Conservation (phyloP, 2,329 filamentous ascomycete species). For the Didymella keratinophila region DNA sequence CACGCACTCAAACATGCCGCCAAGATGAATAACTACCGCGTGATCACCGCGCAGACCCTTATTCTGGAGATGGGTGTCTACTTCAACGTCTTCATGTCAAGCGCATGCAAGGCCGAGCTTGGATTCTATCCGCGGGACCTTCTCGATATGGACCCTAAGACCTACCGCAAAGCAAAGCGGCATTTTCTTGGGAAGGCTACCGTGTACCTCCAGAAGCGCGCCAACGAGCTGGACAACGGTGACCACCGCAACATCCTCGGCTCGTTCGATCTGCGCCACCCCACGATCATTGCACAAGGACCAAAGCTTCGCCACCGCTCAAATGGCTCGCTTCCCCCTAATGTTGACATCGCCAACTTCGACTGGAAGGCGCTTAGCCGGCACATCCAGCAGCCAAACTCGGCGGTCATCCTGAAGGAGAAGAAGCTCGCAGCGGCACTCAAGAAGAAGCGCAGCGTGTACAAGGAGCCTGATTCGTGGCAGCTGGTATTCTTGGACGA, state of each 20-base stretch:
- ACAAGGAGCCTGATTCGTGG: slow-evolving; percentile 21
- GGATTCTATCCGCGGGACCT: slow-evolving; percentile 12
- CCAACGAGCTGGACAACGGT: slow-evolving; percentile 15
- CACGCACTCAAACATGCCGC: slow-evolving; percentile 19
- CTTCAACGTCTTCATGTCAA: slow-evolving; percentile 18
- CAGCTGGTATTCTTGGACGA: slow-evolving; percentile 21
- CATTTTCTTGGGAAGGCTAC: not conserved
- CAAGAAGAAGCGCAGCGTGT: slow-evolving; percentile 16
- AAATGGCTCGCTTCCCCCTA: slow-evolving; percentile 8
- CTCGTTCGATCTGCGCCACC: slow-evolving; percentile 19
- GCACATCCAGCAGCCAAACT: slow-evolving; percentile 13
- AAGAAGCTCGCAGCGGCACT: slow-evolving; percentile 17
- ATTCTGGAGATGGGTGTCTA: slow-evolving; percentile 14
- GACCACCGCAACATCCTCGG: not conserved
- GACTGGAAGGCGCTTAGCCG: slow-evolving; percentile 21
- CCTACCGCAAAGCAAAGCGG: not conserved
- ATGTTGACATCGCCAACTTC: slow-evolving; percentile 14
- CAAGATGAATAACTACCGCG: slow-evolving; percentile 15
- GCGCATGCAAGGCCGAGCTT: slow-evolving; percentile 11
- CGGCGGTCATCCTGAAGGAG: slow-evolving; percentile 11
- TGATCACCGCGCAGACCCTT: slow-evolving; percentile 20
- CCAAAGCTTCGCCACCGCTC: not conserved
- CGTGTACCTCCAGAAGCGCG: slow-evolving; percentile 8
- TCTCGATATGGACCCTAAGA: not conserved
- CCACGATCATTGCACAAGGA: slow-evolving; percentile 8